A percentile compares a stretch with the other conserved stretches of the same genome.
Evolutionary conservation across 2,329 filamentous ascomycete species (phyloP).

Genomic region (Neonectria hederae): DNA sequence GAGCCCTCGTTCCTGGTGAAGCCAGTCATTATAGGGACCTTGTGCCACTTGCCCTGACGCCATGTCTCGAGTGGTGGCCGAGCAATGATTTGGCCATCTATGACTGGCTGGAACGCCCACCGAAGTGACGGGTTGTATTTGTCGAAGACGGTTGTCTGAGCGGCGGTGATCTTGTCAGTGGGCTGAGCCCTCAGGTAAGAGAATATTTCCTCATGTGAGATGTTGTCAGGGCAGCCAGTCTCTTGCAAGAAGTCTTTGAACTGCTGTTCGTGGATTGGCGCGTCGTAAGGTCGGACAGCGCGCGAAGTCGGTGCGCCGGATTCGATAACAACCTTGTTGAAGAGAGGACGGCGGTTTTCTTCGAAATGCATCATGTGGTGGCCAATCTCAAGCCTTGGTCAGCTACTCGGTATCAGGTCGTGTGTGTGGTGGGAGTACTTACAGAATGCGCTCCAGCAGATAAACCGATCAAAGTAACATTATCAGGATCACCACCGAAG

Average conservation of each 20-base stretch:
- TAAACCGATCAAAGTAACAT: conserved; percentile 50
- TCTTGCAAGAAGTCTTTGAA: conserved; percentile 48
- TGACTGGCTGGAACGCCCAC: conserved; percentile 74
- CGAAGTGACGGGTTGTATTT: conserved; percentile 56
- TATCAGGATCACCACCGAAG: conserved; percentile 62
- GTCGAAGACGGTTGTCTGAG: conserved; percentile 54
- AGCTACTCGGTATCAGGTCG: accelerated
- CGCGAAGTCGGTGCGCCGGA: conserved; percentile 65
- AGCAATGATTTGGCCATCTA: conserved; percentile 68
- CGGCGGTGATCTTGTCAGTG: conserved; percentile 45
- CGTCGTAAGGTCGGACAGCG: conserved; percentile 63
- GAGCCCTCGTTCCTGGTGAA: conserved; percentile 77
- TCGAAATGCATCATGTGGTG: conserved; percentile 68
- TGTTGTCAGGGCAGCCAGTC: conserved; percentile 25
- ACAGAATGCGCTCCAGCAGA: conserved; percentile 64
- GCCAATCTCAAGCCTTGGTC: conserved; percentile 57
- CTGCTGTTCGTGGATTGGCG: conserved; percentile 66
- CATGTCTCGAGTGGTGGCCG: conserved; percentile 67
- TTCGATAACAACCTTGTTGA: conserved; percentile 64
- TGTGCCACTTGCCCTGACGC: conserved; percentile 46
- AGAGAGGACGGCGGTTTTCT: conserved; percentile 55
- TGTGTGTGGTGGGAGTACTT: conserved; percentile 16
- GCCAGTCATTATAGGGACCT: conserved; percentile 67
- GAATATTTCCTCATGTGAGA: conserved; percentile 50
- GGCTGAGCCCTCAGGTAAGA: conserved; percentile 57